Conservation (phyloP, 768 basidiomycete species). For the Russula foetens region DNA sequence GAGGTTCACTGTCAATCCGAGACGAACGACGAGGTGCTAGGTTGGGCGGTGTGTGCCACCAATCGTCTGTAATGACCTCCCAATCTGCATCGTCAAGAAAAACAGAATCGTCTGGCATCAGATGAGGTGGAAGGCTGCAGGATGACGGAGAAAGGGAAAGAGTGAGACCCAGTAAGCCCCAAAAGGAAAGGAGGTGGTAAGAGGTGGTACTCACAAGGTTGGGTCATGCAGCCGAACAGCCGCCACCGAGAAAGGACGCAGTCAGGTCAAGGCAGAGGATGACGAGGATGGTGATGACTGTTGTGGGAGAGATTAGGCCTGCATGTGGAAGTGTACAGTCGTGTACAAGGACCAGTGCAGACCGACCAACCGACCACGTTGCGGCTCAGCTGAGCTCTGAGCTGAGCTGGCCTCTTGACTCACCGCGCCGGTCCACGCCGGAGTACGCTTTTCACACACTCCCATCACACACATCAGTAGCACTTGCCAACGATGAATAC, state of each 20-base stretch:
- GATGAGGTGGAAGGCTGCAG: slow-evolving; percentile 7
- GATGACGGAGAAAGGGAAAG: slow-evolving; percentile 16
- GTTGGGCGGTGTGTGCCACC: slow-evolving; percentile 19
- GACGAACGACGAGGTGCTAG: slow-evolving; percentile 7
- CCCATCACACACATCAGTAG: too few relatives aligned
- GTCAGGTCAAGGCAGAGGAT: slow-evolving; percentile 3
- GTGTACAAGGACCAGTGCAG: not conserved
- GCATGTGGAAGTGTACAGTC: slow-evolving; percentile 8
- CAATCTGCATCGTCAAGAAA: slow-evolving; percentile 18
- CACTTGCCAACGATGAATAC: too few relatives aligned
- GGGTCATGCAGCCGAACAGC: slow-evolving; percentile 18
- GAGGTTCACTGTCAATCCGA: slow-evolving; percentile 7
- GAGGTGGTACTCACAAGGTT: slow-evolving; percentile 15
- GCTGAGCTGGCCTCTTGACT: not conserved
- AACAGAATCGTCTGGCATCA: slow-evolving; percentile 13
- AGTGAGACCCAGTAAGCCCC: slow-evolving; percentile 12
- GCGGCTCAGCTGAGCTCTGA: not conserved
- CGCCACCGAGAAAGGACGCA: slow-evolving; percentile 12
- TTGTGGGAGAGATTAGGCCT: not conserved
- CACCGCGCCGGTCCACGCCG: not conserved
- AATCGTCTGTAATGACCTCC: slow-evolving; percentile 18
- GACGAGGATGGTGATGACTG: slow-evolving; percentile 1
- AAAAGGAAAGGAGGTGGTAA: slow-evolving; percentile 17
- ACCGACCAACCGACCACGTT: slow-evolving; percentile 2
- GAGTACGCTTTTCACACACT: slow-evolving; percentile 5